A percentile compares a stretch with the other conserved stretches of the same genome.
phyloP scores from a whole-genome alignment of 2,329 filamentous ascomycete species.

The Sporothrix protearum region DNA sequence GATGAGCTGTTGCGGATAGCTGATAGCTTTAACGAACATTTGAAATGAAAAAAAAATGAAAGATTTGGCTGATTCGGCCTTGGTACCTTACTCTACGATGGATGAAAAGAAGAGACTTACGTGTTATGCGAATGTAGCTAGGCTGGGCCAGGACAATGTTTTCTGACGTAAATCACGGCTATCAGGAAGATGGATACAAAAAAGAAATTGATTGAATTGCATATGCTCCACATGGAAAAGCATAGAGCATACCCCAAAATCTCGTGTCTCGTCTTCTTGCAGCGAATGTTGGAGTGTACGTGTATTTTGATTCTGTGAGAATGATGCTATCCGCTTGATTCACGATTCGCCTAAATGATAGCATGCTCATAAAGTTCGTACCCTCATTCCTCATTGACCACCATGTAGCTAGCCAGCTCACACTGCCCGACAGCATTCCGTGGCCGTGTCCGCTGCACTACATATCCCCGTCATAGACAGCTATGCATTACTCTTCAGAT shows the following conservation, averaged over 20 bases:
- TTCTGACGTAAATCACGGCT: conserved; percentile 11
- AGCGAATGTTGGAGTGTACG: neutral
- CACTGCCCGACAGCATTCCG: no score
- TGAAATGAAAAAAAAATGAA: neutral
- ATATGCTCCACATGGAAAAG: neutral
- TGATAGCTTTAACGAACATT: neutral
- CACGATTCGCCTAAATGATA: no score
- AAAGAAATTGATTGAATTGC: neutral
- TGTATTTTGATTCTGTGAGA: neutral
- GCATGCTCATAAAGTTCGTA: no score
- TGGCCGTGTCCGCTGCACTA: no score
- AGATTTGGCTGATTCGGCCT: neutral
- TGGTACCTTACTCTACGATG: neutral
- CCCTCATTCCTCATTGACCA: no score
- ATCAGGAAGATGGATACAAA: conserved; percentile 17
- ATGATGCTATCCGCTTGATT: no score
- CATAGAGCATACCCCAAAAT: neutral
- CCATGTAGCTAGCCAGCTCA: no score
- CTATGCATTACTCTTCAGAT: no score
- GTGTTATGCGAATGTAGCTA: conserved; percentile 16
- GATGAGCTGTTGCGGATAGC: neutral
- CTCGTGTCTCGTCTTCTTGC: neutral
- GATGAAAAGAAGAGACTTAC: neutral
- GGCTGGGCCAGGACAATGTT: conserved; percentile 16
- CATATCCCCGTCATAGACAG: no score